Base-by-base conservation (phyloP, 352 stramenopile species). In the Peronospora destructor region DNA sequence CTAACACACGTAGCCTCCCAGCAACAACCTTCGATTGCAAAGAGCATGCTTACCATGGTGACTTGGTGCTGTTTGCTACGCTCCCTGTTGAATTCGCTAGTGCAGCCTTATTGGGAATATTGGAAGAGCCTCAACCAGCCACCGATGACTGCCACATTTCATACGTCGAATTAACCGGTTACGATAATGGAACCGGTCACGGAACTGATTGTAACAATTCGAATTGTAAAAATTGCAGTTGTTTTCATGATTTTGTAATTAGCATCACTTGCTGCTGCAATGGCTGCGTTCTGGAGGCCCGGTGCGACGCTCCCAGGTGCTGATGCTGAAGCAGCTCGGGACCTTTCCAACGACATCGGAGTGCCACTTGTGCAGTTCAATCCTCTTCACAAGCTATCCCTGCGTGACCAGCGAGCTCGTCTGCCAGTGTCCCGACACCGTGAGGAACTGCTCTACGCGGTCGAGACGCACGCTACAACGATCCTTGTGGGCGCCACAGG, bases 401-500 rank as follows among this genome's bases (percentile, higher is more conserved):
- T 93, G 40, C 51, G 50, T 8, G 46, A 62, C 17, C 82, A 93
- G 59, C 64, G 74, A 38, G 62, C 80, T 48, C 67, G 51, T 13
- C 68, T 98, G 34, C 91, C 91, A 11, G 95, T 97, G 51, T 76
- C 82, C 33, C 80, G 79, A 37, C 87, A 97, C 55, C 80, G 85
- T 23, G 56, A 77, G 5, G 84, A 96, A 66, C 85, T 98, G 49
- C 68, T 98, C 0, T 96, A 92, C 48, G 73, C 80, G 6, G 65
- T 98, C 40, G 89, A 97, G 57, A 77, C 63, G 3, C 76, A 94
- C 64, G 67, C 71, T 1, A 91, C 94, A 28, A 73, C 95, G 28
- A 84, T 97, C 26, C 73, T 98, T 42, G 83, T 97, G 10, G 93
- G 93, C 23, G 91, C 93, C 34, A 98, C 91, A 3, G 91, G 89